These are phyloP conservation scores for Botrytis paeoniae DNA, from an alignment of 2,329 filamentous ascomycete genomes.

Conservation along the genomic window DNA sequence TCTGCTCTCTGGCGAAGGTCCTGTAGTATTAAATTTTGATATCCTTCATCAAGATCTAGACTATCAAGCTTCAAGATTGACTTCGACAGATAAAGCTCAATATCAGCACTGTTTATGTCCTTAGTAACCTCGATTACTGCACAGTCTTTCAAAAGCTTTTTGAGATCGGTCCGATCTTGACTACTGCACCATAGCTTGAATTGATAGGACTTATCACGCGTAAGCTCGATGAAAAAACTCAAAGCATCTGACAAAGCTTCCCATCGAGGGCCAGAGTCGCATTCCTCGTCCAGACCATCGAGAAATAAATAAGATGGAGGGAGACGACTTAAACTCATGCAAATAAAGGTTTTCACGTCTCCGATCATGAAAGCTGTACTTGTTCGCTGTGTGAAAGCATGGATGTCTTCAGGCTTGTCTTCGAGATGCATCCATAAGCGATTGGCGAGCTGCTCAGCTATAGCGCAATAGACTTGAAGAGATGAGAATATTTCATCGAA, in stretches of 20 bases:
- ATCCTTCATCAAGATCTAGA: conserved; percentile 7
- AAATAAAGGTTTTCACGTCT: conserved; percentile 6
- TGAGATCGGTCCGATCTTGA: conserved; percentile 1
- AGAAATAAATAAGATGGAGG: conserved; percentile 1
- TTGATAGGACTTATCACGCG: not conserved
- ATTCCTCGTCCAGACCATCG: conserved; percentile 14
- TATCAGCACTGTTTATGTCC: conserved; percentile 6
- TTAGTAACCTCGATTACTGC: not conserved
- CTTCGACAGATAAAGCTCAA: conserved; percentile 10
- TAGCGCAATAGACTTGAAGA: conserved; percentile 6
- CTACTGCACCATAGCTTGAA: conserved; percentile 15
- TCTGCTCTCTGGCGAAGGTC: conserved; percentile 12
- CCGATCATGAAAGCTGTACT: not conserved
- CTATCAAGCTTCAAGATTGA: conserved; percentile 5
- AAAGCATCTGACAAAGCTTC: not conserved
- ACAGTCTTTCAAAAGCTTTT: not conserved
- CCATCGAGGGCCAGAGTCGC: not conserved
- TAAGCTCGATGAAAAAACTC: conserved; percentile 1
- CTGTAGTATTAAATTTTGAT: conserved; percentile 7
- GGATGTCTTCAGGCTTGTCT: conserved; percentile 14
- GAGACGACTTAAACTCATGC: not conserved
- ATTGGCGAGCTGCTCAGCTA: conserved; percentile 9
- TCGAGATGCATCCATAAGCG: conserved; percentile 6
- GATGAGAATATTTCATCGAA: conserved; percentile 10
- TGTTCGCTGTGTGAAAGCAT: conserved; percentile 9